These are phyloP conservation scores for Mycena galopus DNA, from an alignment of 768 basidiomycete species.

Conservation along the genomic window DNA sequence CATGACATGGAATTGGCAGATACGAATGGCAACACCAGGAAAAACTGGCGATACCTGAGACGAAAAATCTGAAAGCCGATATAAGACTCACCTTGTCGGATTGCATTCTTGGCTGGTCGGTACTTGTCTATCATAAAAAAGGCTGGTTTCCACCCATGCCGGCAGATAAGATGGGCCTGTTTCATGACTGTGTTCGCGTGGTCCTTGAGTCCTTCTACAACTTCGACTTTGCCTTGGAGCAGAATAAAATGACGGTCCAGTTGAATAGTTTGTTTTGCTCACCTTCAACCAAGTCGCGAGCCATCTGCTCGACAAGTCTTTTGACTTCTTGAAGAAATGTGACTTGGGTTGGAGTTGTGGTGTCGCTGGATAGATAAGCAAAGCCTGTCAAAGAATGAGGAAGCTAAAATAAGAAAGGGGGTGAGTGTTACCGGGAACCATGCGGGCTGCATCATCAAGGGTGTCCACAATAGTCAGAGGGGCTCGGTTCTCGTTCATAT, in stretches of 20 bases:
- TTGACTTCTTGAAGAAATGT: slow-evolving; percentile 10
- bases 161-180: background rate
- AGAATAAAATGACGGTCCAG: background rate
- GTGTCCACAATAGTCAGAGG: slow-evolving; percentile 30
- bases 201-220: background rate
- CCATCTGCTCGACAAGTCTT: slow-evolving; percentile 26
- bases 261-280: background rate
- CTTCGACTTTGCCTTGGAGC: background rate
- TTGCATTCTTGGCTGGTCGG: background rate
- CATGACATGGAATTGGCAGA: slow-evolving; percentile 39
- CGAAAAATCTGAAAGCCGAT: background rate
- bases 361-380: slow-evolving; percentile 6
- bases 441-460: slow-evolving; percentile 7
- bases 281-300: slow-evolving; percentile 9
- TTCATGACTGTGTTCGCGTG: background rate
- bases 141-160: slow-evolving; percentile 16
- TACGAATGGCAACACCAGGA: slow-evolving; percentile 16
- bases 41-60: slow-evolving; percentile 7
- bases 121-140: slow-evolving; percentile 38
- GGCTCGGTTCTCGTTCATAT: slow-evolving; percentile 38
- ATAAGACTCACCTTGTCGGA: background rate
- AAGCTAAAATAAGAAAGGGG: background rate
- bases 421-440: slow-evolving; percentile 32
- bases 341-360: background rate
- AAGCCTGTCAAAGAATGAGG: background rate